A percentile compares a stretch with the other conserved stretches of the same genome.
Conservation (phyloP, 2,329 filamentous ascomycete genomes). For the Simplicillium sp. region DNA sequence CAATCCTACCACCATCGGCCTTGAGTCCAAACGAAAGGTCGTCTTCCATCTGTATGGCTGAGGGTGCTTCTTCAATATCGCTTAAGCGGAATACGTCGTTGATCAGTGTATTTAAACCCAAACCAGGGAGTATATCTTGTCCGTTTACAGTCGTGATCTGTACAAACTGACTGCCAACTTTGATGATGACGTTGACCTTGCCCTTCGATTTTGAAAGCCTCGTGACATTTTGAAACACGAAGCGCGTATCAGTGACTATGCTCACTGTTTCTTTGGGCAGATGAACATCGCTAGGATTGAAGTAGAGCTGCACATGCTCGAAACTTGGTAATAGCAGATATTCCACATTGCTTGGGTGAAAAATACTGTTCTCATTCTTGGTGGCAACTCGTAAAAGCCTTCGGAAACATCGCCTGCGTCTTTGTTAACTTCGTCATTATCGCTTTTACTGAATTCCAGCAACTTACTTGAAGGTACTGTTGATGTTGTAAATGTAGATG, state of each 20-base stretch:
- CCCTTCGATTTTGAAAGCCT: constrained; percentile 59
- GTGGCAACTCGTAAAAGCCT: constrained; percentile 52
- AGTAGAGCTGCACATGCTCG: constrained; percentile 56
- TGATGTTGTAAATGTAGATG: constrained; percentile 66
- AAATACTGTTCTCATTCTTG: constrained; percentile 49
- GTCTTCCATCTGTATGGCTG: constrained; percentile 55
- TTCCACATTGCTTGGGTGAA: constrained; percentile 56
- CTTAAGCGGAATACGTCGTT: constrained; percentile 62
- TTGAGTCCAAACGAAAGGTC: constrained; percentile 58
- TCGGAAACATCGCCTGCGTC: constrained; percentile 48
- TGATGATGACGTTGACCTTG: constrained; percentile 61
- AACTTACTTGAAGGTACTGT: constrained; percentile 52
- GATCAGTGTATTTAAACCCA: constrained; percentile 52
- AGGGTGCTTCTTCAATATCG: constrained; percentile 58
- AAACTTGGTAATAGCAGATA: constrained; percentile 58
- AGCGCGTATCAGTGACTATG: constrained; percentile 56
- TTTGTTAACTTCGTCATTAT: not conserved
- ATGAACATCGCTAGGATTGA: constrained; percentile 56
- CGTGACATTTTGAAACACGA: constrained; percentile 56
- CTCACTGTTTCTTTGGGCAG: constrained; percentile 62
- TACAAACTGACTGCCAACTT: constrained; percentile 60
- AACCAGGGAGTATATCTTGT: constrained; percentile 55
- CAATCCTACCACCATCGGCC: constrained; percentile 59
- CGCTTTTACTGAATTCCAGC: too few species aligned
- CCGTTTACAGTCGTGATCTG: constrained; percentile 61